These are phyloP conservation scores for Cladosporium sp. DNA, from an alignment of 2,329 filamentous ascomycete species.

Conservation along the genomic window DNA sequence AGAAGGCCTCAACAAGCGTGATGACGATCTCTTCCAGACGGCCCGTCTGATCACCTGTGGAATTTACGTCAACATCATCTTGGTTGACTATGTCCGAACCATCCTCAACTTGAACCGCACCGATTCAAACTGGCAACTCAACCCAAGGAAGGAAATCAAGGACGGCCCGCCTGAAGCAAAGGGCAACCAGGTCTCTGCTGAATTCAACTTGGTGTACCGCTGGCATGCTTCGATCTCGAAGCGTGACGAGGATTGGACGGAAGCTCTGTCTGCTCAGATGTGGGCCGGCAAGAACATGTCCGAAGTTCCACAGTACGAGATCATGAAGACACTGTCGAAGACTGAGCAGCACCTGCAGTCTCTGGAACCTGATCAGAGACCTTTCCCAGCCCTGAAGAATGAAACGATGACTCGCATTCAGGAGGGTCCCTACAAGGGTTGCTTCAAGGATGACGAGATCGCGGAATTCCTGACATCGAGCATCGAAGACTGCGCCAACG, in stretches of 20 bases:
- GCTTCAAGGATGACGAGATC: constrained; percentile 53
- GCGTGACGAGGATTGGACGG: constrained; percentile 42
- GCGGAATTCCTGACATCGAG: constrained; percentile 49
- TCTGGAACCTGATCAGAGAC: constrained; percentile 25
- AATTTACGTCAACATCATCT: constrained; percentile 48
- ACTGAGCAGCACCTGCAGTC: constrained; percentile 24
- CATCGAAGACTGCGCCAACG: constrained; percentile 56
- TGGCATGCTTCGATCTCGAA: constrained; percentile 43
- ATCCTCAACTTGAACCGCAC: constrained; percentile 44
- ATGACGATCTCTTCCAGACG: constrained; percentile 48
- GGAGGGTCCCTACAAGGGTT: constrained; percentile 39
- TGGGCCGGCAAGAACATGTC: constrained; percentile 15
- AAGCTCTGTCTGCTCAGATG: constrained; percentile 32
- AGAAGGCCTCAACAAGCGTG: constrained; percentile 30
- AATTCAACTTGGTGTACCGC: constrained; percentile 50
- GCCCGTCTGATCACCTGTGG: constrained; percentile 47
- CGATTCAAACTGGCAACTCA: constrained; percentile 39
- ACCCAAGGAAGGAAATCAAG: constrained; percentile 36
- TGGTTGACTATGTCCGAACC: constrained; percentile 49
- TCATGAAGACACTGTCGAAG: constrained; percentile 26
- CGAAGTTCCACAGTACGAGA: constrained; percentile 19
- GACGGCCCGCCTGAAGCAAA: constrained; percentile 32
- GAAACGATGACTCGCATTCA: constrained; percentile 26
- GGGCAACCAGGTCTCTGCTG: constrained; percentile 47
- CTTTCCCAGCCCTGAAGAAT: constrained; percentile 28